Conservation (phyloP, 1,284 basidiomycete species). For the Chiua sp. region DNA sequence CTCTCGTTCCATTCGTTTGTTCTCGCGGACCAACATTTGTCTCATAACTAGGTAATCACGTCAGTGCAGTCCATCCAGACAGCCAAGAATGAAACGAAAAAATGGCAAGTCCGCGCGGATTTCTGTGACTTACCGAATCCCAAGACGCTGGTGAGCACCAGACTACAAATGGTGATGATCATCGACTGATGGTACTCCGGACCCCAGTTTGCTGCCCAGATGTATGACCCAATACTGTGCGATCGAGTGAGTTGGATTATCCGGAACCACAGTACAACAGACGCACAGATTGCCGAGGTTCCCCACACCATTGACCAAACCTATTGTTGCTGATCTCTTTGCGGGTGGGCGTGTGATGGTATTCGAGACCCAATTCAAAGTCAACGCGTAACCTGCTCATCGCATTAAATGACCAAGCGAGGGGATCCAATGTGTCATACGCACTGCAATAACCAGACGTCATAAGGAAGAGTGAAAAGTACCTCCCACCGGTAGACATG, state of each 20-base stretch:
- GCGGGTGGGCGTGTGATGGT: conserved; percentile 68
- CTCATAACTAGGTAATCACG: conserved; percentile 46
- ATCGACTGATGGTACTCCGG: conserved; percentile 57
- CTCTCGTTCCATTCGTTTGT: too few species aligned
- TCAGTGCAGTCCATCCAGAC: background rate
- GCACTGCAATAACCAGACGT: conserved; percentile 57
- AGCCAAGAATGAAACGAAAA: background rate
- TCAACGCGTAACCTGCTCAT: conserved; percentile 58
- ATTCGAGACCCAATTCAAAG: conserved; percentile 67
- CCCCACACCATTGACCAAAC: conserved; percentile 37
- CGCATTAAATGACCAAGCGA: background rate
- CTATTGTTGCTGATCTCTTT: conserved; percentile 55
- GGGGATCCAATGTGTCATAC: conserved; percentile 18
- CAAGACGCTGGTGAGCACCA: conserved; percentile 44
- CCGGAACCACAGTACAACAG: too few species aligned
- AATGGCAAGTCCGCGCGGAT: background rate
- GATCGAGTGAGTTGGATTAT: background rate
- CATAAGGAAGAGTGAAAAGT: conserved; percentile 74
- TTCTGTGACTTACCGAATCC: conserved; percentile 40
- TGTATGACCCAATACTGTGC: conserved; percentile 53
- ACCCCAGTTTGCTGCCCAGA: conserved; percentile 56
- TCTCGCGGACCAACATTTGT: conserved; percentile 50
- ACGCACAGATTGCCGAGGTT: conserved; percentile 39
- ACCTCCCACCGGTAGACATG: conserved; percentile 57
- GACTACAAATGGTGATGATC: conserved; percentile 48